Conservation (phyloP, 2,329 filamentous ascomycete genomes). For the Cladophialophora immunda region DNA sequence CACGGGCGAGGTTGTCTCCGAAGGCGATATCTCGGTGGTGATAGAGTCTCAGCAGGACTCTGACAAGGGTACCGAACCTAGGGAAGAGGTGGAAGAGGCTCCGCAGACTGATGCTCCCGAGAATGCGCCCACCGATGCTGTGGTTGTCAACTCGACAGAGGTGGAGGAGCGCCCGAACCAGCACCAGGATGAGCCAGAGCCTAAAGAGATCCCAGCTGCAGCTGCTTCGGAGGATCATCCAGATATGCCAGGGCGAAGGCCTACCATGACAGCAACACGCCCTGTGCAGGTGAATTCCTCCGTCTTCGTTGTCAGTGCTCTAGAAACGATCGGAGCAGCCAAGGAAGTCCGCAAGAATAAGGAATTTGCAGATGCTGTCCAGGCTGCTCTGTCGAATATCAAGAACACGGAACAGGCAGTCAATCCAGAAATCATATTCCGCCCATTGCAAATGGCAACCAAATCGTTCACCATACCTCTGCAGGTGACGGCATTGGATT, state of each 20-base stretch:
- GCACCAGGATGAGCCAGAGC: constrained; percentile 39
- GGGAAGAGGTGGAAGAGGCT: constrained; percentile 25
- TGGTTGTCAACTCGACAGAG: constrained; percentile 14
- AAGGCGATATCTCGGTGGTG: constrained; percentile 33
- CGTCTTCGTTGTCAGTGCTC: constrained; percentile 91
- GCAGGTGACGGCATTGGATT: constrained; percentile 90
- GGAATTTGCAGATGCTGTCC: constrained; percentile 80
- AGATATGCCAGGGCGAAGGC: constrained; percentile 67
- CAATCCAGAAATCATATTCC: constrained; percentile 90
- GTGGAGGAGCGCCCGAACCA: constrained; percentile 35
- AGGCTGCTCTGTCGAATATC: constrained; percentile 83
- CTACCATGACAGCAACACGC: constrained; percentile 59
- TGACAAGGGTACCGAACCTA: constrained; percentile 26
- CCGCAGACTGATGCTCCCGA: constrained; percentile 1
- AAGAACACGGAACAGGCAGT: constrained; percentile 84
- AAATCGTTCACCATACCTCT: constrained; percentile 85
- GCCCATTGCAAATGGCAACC: constrained; percentile 87
- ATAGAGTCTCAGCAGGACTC: constrained; percentile 29
- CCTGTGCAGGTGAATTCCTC: constrained; percentile 84
- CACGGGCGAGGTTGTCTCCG: constrained; percentile 33
- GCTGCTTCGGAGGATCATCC: constrained; percentile 12
- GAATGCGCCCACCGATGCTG: constrained; percentile 6
- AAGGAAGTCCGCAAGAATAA: constrained; percentile 91
- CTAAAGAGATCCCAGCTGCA: constrained; percentile 5
- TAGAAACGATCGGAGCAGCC: constrained; percentile 89